phyloP scores from a whole-genome alignment of 371 early-diverging fungal species.

The Racocetra persica region DNA sequence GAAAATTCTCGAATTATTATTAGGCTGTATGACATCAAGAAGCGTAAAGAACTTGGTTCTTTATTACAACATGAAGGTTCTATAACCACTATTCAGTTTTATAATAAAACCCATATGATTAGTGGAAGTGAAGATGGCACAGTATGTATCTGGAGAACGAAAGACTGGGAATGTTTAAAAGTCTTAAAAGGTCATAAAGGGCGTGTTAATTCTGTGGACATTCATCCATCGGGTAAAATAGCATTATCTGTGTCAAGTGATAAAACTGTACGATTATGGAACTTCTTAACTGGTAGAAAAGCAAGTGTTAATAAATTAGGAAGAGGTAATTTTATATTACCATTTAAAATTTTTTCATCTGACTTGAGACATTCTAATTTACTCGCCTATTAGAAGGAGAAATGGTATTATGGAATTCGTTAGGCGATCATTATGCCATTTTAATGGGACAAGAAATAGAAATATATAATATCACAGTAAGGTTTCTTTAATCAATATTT shows the following conservation, averaged over 20 bases:
- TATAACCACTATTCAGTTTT: constrained; percentile 84
- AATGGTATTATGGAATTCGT: constrained; percentile 77
- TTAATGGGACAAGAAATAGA: constrained; percentile 74
- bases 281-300: constrained; percentile 85
- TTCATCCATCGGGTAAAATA: constrained; percentile 95
- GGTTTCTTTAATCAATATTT: constrained; percentile 43
- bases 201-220: constrained; percentile 75
- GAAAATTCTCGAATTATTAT: background rate
- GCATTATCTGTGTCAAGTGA: constrained; percentile 86
- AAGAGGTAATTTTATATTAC: constrained; percentile 50
- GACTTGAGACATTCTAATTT: constrained; percentile 39
- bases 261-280: constrained; percentile 87
- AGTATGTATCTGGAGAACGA: constrained; percentile 87
- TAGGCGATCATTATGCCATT: constrained; percentile 80
- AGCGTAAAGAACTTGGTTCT: constrained; percentile 89
- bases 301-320: constrained; percentile 72
- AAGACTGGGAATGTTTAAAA: constrained; percentile 96
- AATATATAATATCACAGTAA: constrained; percentile 72
- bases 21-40: constrained; percentile 86
- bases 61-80: constrained; percentile 91
- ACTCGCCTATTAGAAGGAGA: constrained; percentile 58
- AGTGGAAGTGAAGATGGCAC: constrained; percentile 90
- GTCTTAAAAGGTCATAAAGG: constrained; percentile 90
- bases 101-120: constrained; percentile 83
- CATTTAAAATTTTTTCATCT: too few relatives aligned